phyloP scores from a whole-genome alignment of 352 stramenopile genomes.

The Globisporangium emineosum region DNA sequence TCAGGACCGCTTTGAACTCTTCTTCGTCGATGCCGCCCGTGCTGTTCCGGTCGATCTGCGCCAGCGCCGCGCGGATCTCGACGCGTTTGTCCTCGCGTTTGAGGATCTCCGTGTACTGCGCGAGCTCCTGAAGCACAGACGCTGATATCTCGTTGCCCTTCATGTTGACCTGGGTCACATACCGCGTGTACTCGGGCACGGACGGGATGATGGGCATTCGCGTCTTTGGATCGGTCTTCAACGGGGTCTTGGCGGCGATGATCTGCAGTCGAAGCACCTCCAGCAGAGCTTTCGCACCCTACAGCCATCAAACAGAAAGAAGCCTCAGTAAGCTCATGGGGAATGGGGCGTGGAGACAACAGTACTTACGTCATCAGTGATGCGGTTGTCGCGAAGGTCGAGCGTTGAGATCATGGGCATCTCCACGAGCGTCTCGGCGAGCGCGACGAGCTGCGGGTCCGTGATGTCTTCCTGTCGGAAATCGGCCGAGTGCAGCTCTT shows the following conservation, averaged over 20 bases:
- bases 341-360: not conserved
- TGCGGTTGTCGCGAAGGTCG: conserved; percentile 75
- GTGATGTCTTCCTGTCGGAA: conserved; percentile 80
- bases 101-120: conserved; percentile 73
- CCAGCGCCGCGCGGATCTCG: conserved; percentile 67
- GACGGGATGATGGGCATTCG: conserved; percentile 42
- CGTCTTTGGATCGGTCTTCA: conserved; percentile 44
- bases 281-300: conserved; percentile 68
- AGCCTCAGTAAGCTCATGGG: not conserved
- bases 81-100: conserved; percentile 74
- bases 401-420: conserved; percentile 76
- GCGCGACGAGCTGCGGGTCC: conserved; percentile 72
- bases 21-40: conserved; percentile 64
- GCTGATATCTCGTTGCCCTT: conserved; percentile 78
- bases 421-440: conserved; percentile 70
- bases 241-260: conserved; percentile 60
- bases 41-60: conserved; percentile 67
- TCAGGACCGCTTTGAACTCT: conserved; percentile 75
- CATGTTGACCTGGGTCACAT: conserved; percentile 70
- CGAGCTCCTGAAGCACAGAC: conserved; percentile 55
- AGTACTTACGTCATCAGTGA: conserved; percentile 65
- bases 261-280: conserved; percentile 80
- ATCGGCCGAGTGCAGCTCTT: conserved; percentile 68
- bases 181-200: conserved; percentile 60
- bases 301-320: not conserved